Evolutionary conservation across 108 stramenopile species (phyloP).

Genomic region (Cyclotella sp.): DNA sequence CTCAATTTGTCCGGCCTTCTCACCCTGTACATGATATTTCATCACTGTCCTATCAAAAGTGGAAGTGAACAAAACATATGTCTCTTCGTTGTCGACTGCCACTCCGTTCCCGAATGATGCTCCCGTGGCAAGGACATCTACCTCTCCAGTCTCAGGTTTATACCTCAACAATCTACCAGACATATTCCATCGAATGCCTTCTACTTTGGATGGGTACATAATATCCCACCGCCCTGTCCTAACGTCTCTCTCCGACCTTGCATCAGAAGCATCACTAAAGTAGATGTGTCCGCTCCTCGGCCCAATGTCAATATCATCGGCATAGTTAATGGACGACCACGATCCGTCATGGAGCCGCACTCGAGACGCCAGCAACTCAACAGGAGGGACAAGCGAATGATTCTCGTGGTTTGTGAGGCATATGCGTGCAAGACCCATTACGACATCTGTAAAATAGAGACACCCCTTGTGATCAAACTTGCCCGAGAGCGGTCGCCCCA

Average conservation of each 20-base stretch:
- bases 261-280: slow-evolving; percentile 74
- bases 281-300: slow-evolving; percentile 71
- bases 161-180: slow-evolving; percentile 71
- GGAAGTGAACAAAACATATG: slow-evolving; percentile 45
- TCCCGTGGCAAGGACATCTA: slow-evolving; percentile 55
- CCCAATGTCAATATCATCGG: slow-evolving; percentile 70
- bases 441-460: slow-evolving; percentile 74
- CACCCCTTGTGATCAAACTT: slow-evolving; percentile 61
- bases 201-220: slow-evolving; percentile 71
- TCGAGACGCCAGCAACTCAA: slow-evolving; percentile 66
- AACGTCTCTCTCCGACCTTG: slow-evolving; percentile 44
- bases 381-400: slow-evolving; percentile 30
- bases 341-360: slow-evolving; percentile 53
- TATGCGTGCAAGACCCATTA: slow-evolving; percentile 65
- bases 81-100: slow-evolving; percentile 63
- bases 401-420: slow-evolving; percentile 13
- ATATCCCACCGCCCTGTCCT: slow-evolving; percentile 53
- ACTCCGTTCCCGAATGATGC: slow-evolving; percentile 76
- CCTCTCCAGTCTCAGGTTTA: slow-evolving; percentile 66
- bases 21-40: slow-evolving; percentile 62
- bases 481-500: slow-evolving; percentile 67
- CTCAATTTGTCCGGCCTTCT: slow-evolving; percentile 52
- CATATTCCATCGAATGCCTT: slow-evolving; percentile 51
- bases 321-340: slow-evolving; percentile 56
- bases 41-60: slow-evolving; percentile 52